Evolutionary conservation across 208 protist genomes (phyloP), one percentile per base, ranked within the genome.

Genomic region (Trypanosoma vivax): DNA sequence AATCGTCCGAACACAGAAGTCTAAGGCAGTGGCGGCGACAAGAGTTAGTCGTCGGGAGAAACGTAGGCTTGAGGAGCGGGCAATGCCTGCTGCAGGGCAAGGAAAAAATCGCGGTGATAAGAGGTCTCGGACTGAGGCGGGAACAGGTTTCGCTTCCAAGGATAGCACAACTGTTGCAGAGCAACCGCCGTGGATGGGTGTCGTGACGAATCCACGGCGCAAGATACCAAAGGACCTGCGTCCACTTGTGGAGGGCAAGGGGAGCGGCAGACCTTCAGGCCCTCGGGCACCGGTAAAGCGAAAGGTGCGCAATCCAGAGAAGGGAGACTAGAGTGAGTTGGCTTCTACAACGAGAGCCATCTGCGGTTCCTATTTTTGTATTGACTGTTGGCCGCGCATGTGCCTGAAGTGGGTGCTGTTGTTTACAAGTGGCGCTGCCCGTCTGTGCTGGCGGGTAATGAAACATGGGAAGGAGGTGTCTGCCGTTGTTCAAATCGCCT

Each of bases 201-300:
- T 90, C 14, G 68, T 73, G 46, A 91, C 87, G 37, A 94, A 94
- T 60, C 81, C 87, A 27, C 76, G 87, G 18, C 70, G 68, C 29
- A 94, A 94, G 63, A 88, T 94, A 38, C 81, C 87, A 13, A 73
- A 75, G 45, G 87, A 94, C 38, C 59, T 94, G 29, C 83, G 87
- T 2, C 66, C 74, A 43, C 66, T 94, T 27, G 51, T 76, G 5
- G 85, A 92, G 37, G 76, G 76, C 2, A 86, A 86, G 57, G 33
- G 38, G 3, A 43, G 47, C 27, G 50, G 55, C 18, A 29, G 59
- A 38, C 37, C 64, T 29, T 46, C 58, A 33, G 76, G 70, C 0
- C 76, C 70, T 1, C 78, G 79, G 27, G 65, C 72, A 24, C 70
- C 67, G 0, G 81, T 88, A 39, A 92, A 90, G 67, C 75, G 49